Evolutionary conservation across 148 eudicot species (phyloP).

Genomic region (Pharnaceum exiguum): DNA sequence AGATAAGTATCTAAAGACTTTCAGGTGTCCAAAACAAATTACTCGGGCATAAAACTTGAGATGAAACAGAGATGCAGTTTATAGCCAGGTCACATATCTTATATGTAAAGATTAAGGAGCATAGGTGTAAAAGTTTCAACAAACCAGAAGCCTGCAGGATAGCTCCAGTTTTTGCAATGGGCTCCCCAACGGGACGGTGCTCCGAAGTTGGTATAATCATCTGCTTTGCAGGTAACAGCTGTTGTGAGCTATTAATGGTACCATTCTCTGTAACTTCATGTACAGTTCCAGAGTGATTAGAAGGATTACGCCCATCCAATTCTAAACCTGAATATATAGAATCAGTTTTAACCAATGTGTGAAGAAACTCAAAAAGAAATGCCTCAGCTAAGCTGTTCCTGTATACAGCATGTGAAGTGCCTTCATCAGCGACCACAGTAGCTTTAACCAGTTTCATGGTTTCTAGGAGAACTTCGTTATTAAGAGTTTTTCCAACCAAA

Average conservation of each 20-base stretch:
- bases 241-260: constrained; percentile 2
- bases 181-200: constrained; percentile 76
- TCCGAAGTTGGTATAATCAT: constrained; percentile 44
- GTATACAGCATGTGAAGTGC: constrained; percentile 50
- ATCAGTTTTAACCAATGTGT: constrained; percentile 25
- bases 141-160: constrained; percentile 88
- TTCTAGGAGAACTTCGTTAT: constrained; percentile 41
- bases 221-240: constrained; percentile 63
- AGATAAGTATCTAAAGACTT: background rate
- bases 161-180: constrained; percentile 70
- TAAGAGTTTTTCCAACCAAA: constrained; percentile 45
- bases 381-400: constrained; percentile 73
- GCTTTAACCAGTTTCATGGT: constrained; percentile 46
- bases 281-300: constrained; percentile 6
- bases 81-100: too few relatives aligned
- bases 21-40: background rate
- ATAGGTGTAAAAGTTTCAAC: constrained; percentile 16
- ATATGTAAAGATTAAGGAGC: too few relatives aligned
- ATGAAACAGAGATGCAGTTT: background rate
- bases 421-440: constrained; percentile 57
- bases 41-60: background rate
- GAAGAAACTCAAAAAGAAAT: constrained; percentile 72
- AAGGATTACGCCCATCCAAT: constrained; percentile 23
- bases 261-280: background rate
- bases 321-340: constrained; percentile 5